Conservation (phyloP, 202 grass and related monocot genomes). For the Setaria viridis region DNA sequence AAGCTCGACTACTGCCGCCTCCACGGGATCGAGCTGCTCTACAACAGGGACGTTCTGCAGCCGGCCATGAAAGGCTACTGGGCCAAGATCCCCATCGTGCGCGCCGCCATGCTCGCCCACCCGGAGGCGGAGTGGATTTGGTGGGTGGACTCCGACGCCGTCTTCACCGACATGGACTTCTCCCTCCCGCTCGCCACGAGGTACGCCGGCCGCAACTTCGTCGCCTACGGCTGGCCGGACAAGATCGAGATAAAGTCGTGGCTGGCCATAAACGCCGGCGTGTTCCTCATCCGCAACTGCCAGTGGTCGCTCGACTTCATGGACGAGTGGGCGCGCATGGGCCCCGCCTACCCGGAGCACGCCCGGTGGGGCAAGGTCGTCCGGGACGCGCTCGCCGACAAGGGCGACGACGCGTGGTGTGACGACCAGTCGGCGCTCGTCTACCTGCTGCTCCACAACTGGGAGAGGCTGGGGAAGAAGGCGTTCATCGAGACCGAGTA, state of each 20-base stretch:
- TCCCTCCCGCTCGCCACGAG: no score
- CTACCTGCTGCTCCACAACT: slow-evolving; percentile 51
- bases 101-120: not conserved
- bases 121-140: not conserved
- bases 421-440: slow-evolving; percentile 63
- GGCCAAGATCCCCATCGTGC: not conserved
- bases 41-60: not conserved
- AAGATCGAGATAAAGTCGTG: no score
- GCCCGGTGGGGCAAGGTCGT: slow-evolving; percentile 35
- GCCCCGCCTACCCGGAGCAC: slow-evolving; percentile 47
- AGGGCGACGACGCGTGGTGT: not conserved
- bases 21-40: not conserved
- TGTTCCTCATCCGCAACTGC: slow-evolving; percentile 89
- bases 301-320: slow-evolving; percentile 93
- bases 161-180: not conserved
- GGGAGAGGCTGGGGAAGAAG: slow-evolving; percentile 43
- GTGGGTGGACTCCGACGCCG: not conserved
- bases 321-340: slow-evolving; percentile 72
- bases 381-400: slow-evolving; percentile 20
- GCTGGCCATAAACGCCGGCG: no score
- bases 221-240: no score
- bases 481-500: slow-evolving; percentile 46
- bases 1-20: not conserved
- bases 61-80: not conserved
- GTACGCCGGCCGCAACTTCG: no score